Base-by-base conservation (phyloP, 2,329 filamentous ascomycete species). In the Aspergillus aculeatus region DNA sequence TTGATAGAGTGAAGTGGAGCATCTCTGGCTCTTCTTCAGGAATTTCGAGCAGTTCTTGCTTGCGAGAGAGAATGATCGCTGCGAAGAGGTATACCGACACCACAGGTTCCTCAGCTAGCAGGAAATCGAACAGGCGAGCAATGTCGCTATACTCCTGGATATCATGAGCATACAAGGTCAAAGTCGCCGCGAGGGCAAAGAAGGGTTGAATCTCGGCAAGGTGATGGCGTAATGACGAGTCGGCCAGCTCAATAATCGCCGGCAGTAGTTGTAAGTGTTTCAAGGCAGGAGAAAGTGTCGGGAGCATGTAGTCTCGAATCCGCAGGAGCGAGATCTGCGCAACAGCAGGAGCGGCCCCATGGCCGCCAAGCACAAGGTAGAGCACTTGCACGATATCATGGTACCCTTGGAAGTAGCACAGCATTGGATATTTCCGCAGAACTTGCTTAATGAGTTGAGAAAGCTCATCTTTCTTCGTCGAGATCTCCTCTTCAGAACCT, bases 361-460 rank as follows among this genome's bases (percentile, higher is more conserved):
- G 71, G 10, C 85, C 78, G 0, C 89, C 88, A 4, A 99, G 82
- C 11, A 97, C 93, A 14, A 99, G 84, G 47, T 98, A 84, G 61
- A 99, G 84, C 24, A 99, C 95, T 78, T 99, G 96, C 68, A 91
- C 95, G 70, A 99, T 98, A 78, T 99, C 95, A 77, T 99, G 95
- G 75, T 96, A 99, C 73, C 95, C 95, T 79, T 99, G 95, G 76
- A 99, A 99, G 78, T 99, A 99, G 80, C 88, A 92, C 38, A 99
- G 85, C 73, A 89, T 88, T 16, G 93, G 92, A 69, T 96, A 84
- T 35, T 85, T 85, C 56, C 96, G 89, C 50, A 99, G 84, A 14
- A 96, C 86, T 64, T 89, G 84, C 54, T 86, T 85, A 69, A 99
- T 98, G 54, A 99, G 82, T 63, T 86, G 80, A 7, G 88, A 94